These are phyloP conservation scores for Karstenula rhodostoma DNA, from an alignment of 2,329 filamentous ascomycete genomes.

Conservation along the genomic window DNA sequence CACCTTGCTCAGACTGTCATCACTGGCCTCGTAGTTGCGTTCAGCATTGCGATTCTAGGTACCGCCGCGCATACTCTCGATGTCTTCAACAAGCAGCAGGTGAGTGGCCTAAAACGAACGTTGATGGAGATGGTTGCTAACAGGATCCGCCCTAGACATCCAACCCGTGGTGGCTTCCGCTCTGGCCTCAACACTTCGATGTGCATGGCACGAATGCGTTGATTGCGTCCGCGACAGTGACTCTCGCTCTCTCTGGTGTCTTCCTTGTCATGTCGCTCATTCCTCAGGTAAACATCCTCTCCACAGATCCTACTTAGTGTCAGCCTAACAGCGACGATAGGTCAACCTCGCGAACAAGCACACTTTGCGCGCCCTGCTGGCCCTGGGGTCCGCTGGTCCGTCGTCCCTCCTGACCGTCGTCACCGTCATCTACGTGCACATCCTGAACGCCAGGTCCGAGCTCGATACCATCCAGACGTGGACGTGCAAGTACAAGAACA, in stretches of 20 bases:
- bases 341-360: slow-evolving; percentile 43
- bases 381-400: slow-evolving; percentile 47
- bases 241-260: slow-evolving; percentile 49
- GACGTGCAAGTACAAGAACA: slow-evolving; percentile 49
- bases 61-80: slow-evolving; percentile 54
- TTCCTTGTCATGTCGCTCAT: slow-evolving; percentile 47
- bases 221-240: slow-evolving; percentile 49
- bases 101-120: not conserved
- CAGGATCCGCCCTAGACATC: slow-evolving; percentile 27
- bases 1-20: slow-evolving; percentile 45
- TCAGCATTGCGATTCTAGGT: slow-evolving; percentile 54
- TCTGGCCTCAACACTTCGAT: slow-evolving; percentile 59
- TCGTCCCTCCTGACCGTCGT: slow-evolving; percentile 51
- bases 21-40: slow-evolving; percentile 47
- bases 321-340: slow-evolving; percentile 30
- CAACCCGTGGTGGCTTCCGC: slow-evolving; percentile 58
- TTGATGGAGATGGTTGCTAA: not conserved
- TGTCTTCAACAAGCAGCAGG: slow-evolving; percentile 52
- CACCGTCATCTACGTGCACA: slow-evolving; percentile 51
- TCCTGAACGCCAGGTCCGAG: slow-evolving; percentile 45
- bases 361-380: slow-evolving; percentile 50
- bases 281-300: slow-evolving; percentile 38
- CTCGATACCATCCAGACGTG: slow-evolving; percentile 52
- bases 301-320: not conserved
- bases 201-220: slow-evolving; percentile 53